These are phyloP conservation scores for Neckera pumila DNA, from an alignment of 225 moss, liverwort and hornwort species.

Conservation along the genomic window DNA sequence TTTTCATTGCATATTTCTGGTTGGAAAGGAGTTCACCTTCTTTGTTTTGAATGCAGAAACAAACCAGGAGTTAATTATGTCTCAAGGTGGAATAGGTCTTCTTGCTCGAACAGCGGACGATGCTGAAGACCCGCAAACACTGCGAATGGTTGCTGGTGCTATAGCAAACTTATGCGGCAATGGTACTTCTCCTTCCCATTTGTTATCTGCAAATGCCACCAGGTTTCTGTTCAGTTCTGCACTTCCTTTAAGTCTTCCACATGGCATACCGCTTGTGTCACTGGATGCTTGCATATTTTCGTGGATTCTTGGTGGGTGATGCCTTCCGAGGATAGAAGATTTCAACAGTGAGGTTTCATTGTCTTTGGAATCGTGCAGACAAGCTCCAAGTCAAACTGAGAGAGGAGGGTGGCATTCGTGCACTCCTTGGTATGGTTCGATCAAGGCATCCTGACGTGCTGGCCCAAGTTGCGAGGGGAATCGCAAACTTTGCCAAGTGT, in stretches of 20 bases:
- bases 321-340: background rate
- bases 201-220: background rate
- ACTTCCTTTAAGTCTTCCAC: background rate
- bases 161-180: slow-evolving; percentile 98
- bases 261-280: background rate
- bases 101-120: slow-evolving; percentile 92
- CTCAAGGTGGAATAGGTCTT: slow-evolving; percentile 90
- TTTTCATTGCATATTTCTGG: background rate
- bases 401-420: slow-evolving; percentile 92
- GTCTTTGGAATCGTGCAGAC: slow-evolving; percentile 26
- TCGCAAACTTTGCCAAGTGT: slow-evolving; percentile 94
- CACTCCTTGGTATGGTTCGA: slow-evolving; percentile 90
- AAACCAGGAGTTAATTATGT: slow-evolving; percentile 95
- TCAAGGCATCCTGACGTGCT: slow-evolving; percentile 91
- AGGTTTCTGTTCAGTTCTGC: background rate
- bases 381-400: slow-evolving; percentile 85
- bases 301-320: background rate
- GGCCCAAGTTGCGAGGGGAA: slow-evolving; percentile 89
- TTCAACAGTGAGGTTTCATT: background rate
- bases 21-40: background rate
- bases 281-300: background rate
- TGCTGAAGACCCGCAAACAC: slow-evolving; percentile 92
- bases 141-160: slow-evolving; percentile 93
- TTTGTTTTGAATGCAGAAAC: slow-evolving; percentile 47
- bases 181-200: slow-evolving; percentile 22